These are phyloP conservation scores for Sambucus nigra DNA, from an alignment of 129 eudicot species.

Conservation along the genomic window DNA sequence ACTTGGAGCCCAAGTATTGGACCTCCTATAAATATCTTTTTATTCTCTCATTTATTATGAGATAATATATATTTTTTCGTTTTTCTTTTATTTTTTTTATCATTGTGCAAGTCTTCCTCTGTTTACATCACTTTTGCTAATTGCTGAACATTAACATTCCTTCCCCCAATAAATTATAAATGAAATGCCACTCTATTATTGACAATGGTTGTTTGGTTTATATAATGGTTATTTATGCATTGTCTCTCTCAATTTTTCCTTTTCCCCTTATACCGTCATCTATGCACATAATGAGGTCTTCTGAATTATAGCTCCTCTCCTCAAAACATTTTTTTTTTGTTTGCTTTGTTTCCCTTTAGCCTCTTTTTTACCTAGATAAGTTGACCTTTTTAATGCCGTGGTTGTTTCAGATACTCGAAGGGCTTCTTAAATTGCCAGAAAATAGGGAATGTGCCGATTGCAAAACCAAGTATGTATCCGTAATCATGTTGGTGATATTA, in stretches of 20 bases:
- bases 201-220: no score
- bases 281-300: not conserved
- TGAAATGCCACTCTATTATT: no score
- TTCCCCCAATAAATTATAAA: no score
- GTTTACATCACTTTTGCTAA: no score
- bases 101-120: no score
- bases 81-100: no score
- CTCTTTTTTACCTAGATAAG: not conserved
- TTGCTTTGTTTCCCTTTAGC: conserved; percentile 4
- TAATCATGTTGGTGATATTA: not conserved
- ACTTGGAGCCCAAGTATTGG: no score
- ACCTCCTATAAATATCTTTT: no score
- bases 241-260: not conserved
- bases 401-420: conserved; percentile 67
- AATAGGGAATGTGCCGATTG: conserved; percentile 98
- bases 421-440: conserved; percentile 91
- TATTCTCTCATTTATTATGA: no score
- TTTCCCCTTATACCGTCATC: not conserved
- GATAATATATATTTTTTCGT: no score
- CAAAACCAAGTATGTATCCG: conserved; percentile 66
- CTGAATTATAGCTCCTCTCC: not conserved
- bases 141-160: no score
- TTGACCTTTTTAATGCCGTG: conserved; percentile 7
- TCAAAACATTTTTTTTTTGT: conserved; percentile 6
- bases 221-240: not conserved